Evolutionary conservation across 495 filamentous ascomycete genomes (phyloP).

Genomic region (Cercophora samala): DNA sequence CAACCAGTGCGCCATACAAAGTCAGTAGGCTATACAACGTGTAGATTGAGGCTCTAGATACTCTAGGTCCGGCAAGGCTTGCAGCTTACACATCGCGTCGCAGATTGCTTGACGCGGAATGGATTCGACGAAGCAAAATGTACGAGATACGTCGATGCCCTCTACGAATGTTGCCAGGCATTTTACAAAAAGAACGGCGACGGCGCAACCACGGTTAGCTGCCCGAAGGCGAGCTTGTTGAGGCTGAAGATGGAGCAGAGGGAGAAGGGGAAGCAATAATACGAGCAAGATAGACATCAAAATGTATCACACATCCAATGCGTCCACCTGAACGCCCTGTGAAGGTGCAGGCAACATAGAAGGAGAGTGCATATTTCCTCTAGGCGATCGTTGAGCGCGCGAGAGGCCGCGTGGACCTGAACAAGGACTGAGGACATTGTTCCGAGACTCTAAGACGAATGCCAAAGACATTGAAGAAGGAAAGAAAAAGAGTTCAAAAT

Average conservation of each 20-base stretch:
- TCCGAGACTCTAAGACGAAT: constrained; percentile 99
- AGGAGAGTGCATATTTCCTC: constrained; percentile 65
- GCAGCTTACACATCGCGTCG: neutral
- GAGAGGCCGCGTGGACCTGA: constrained; percentile 80
- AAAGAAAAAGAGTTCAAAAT: constrained; percentile 45
- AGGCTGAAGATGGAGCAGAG: constrained; percentile 85
- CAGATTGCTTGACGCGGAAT: constrained; percentile 80
- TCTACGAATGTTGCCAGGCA: constrained; percentile 90
- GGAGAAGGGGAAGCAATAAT: constrained; percentile 32
- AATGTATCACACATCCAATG: constrained; percentile 48
- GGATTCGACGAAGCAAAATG: constrained; percentile 88
- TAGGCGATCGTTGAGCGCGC: constrained; percentile 99
- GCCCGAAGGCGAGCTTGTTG: constrained; percentile 77
- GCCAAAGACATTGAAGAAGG: constrained; percentile 80
- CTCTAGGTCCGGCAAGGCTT: neutral
- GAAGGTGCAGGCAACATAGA: constrained; percentile 58
- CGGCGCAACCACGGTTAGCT: constrained; percentile 71
- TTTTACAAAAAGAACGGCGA: constrained; percentile 85
- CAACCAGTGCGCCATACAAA: constrained; percentile 83
- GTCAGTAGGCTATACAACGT: constrained; percentile 40
- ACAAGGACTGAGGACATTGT: constrained; percentile 89
- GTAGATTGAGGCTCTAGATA: neutral
- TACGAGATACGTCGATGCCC: constrained; percentile 72
- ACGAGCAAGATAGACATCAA: constrained; percentile 22
- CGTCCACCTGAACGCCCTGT: constrained; percentile 42